phyloP scores from a whole-genome alignment of 1,139 yeast species.

The Blastobotrys raffinosifermentans region DNA sequence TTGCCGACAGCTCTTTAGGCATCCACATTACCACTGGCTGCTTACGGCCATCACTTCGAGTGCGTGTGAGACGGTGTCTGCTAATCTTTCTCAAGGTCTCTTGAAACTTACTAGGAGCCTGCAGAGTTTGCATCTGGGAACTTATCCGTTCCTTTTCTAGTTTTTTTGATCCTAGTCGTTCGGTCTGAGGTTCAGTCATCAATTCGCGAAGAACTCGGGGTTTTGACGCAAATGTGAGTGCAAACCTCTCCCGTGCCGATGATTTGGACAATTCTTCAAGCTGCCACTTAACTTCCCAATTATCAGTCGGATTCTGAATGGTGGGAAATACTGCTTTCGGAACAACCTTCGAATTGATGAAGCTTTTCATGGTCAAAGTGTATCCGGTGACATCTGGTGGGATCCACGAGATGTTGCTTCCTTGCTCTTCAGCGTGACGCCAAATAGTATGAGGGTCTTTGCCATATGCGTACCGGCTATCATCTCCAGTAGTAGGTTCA shows the following conservation, averaged over 20 bases:
- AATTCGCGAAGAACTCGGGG: slow-evolving; percentile 14
- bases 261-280: slow-evolving; percentile 13
- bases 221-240: slow-evolving; percentile 12
- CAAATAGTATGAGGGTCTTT: slow-evolving; percentile 20
- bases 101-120: slow-evolving; percentile 28
- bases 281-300: slow-evolving; percentile 19
- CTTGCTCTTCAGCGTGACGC: slow-evolving; percentile 16
- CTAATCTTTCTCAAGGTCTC: slow-evolving; percentile 22
- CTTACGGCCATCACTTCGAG: no score
- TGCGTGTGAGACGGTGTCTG: no score
- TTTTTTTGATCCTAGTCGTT: slow-evolving; percentile 17
- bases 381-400: slow-evolving; percentile 20
- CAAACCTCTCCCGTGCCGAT: slow-evolving; percentile 11
- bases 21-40: neutral
- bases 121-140: slow-evolving; percentile 19
- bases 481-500: neutral
- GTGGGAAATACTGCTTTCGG: no score
- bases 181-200: slow-evolving; percentile 24
- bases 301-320: no score
- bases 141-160: slow-evolving; percentile 18
- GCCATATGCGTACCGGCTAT: slow-evolving; percentile 9
- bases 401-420: slow-evolving; percentile 5
- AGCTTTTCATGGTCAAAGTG: no score
- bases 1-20: no score
- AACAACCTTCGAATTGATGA: no score